Conservation (phyloP, 805 yeast species). For the Kuraishia molischiana region DNA sequence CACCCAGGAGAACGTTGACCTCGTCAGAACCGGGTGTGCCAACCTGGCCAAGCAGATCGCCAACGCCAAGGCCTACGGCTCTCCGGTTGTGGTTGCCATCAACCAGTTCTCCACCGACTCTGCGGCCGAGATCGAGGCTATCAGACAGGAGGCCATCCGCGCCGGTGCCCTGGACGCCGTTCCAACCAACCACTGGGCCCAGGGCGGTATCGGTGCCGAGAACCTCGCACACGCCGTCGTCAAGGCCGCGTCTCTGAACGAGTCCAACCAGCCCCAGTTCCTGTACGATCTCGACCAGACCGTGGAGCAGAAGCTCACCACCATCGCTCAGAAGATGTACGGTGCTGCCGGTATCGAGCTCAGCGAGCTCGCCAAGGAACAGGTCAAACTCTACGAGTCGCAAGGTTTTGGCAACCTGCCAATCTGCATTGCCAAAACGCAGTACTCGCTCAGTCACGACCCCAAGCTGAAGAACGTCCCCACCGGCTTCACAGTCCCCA, state of each 20-base stretch:
- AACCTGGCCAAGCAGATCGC: conserved; percentile 85
- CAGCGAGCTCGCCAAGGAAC: conserved; percentile 57
- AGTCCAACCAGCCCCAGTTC: conserved; percentile 38
- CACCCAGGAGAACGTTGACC: conserved; percentile 69
- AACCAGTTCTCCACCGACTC: conserved; percentile 82
- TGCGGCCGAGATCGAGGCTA: conserved; percentile 66
- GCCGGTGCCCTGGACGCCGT: conserved; percentile 96
- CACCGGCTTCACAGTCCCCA: conserved; percentile 68
- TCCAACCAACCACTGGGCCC: conserved; percentile 88
- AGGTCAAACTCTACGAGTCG: conserved; percentile 54
- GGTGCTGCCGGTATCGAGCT: conserved; percentile 69
- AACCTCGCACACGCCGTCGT: conserved; percentile 79
- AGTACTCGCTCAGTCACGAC: conserved; percentile 77
- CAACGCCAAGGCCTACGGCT: conserved; percentile 76
- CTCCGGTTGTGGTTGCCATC: conserved; percentile 92
- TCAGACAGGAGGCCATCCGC: conserved; percentile 67
- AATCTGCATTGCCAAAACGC: conserved; percentile 80
- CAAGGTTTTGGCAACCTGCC: conserved; percentile 77
- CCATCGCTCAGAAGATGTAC: conserved; percentile 69
- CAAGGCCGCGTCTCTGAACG: conserved; percentile 43
- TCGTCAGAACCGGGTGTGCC: conserved; percentile 70
- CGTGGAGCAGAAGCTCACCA: conserved; percentile 56
- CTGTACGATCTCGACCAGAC: conserved; percentile 53
- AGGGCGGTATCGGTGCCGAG: conserved; percentile 89
- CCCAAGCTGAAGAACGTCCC: conserved; percentile 80